Evolutionary conservation across 1,284 basidiomycete species (phyloP).

Genomic region (Ustilago sp.): DNA sequence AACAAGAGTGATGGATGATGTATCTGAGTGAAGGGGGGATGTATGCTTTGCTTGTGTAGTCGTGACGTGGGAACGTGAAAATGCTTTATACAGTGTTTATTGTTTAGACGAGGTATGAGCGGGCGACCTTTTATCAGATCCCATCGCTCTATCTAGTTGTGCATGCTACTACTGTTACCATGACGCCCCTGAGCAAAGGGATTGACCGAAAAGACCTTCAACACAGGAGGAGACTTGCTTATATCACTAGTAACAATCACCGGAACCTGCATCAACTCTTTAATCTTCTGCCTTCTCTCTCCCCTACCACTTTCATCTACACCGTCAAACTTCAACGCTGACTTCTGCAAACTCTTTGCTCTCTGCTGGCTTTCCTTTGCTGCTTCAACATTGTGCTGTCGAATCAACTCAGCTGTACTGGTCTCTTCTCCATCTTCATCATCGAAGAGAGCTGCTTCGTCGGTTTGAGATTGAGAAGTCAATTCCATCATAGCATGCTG

Average conservation of each 20-base stretch:
- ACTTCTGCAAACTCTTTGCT: constrained; percentile 42
- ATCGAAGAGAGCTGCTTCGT: constrained; percentile 63
- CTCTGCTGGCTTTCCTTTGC: constrained; percentile 50
- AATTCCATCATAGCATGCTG: constrained; percentile 60
- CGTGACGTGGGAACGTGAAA: neutral
- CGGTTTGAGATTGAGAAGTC: constrained; percentile 59
- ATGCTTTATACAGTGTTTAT: neutral
- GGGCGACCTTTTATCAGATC: neutral
- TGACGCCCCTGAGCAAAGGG: constrained; percentile 23
- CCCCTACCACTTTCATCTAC: constrained; percentile 21
- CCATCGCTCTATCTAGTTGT: constrained; percentile 14
- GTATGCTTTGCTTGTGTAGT: constrained; percentile 5
- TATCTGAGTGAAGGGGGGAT: neutral
- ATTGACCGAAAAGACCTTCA: constrained; percentile 61
- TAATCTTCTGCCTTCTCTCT: constrained; percentile 55
- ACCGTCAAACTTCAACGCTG: constrained; percentile 45
- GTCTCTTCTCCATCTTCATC: constrained; percentile 52
- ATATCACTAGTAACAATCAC: constrained; percentile 65
- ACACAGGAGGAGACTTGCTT: constrained; percentile 64
- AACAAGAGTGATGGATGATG: neutral
- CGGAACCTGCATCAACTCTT: constrained; percentile 54
- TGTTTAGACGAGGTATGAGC: neutral
- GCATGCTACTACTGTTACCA: neutral
- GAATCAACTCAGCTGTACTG: constrained; percentile 41
- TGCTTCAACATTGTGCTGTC: constrained; percentile 50